Percentiles rank a stretch among this genome's conserved stretches.
Evolutionary conservation across 208 protist species (phyloP).

Genomic region (Leishmania tarentolae): DNA sequence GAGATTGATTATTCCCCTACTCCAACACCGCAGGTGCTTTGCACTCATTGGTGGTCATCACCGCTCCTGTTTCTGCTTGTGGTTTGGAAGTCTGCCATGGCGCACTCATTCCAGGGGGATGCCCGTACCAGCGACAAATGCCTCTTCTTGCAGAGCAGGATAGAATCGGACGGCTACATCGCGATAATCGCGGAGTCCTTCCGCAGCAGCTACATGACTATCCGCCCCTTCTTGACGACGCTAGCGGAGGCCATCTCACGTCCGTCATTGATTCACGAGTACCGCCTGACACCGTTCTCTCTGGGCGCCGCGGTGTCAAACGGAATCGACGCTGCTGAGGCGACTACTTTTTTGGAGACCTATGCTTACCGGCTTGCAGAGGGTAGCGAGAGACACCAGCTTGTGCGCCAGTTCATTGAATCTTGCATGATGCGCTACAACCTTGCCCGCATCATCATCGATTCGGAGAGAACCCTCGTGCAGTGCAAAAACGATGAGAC

Average conservation of each 20-base stretch:
- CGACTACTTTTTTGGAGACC: slow-evolving; percentile 82
- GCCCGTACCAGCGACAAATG: slow-evolving; percentile 30
- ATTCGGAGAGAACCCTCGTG: slow-evolving; percentile 57
- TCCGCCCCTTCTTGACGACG: slow-evolving; percentile 50
- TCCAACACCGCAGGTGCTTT: neutral
- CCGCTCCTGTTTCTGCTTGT: neutral
- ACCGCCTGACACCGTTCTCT: slow-evolving; percentile 96
- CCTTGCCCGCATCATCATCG: slow-evolving; percentile 74
- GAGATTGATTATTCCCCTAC: neutral
- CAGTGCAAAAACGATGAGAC: slow-evolving; percentile 65
- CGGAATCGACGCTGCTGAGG: slow-evolving; percentile 89
- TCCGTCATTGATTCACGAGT: slow-evolving; percentile 97
- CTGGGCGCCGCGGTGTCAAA: slow-evolving; percentile 97
- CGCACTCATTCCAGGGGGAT: neutral
- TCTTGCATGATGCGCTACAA: slow-evolving; percentile 83
- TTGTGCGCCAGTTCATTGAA: slow-evolving; percentile 62
- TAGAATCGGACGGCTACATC: slow-evolving; percentile 51
- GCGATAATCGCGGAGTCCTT: slow-evolving; percentile 79
- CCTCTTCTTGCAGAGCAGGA: slow-evolving; percentile 69
- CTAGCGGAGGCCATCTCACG: slow-evolving; percentile 96
- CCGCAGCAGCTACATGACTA: slow-evolving; percentile 45
- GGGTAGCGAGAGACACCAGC: slow-evolving; percentile 6
- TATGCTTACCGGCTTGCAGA: slow-evolving; percentile 79
- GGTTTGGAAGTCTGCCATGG: neutral
- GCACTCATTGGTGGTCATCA: neutral